Evolutionary conservation across 139 green algal species (phyloP).

Genomic region (Asterochloris erici): DNA sequence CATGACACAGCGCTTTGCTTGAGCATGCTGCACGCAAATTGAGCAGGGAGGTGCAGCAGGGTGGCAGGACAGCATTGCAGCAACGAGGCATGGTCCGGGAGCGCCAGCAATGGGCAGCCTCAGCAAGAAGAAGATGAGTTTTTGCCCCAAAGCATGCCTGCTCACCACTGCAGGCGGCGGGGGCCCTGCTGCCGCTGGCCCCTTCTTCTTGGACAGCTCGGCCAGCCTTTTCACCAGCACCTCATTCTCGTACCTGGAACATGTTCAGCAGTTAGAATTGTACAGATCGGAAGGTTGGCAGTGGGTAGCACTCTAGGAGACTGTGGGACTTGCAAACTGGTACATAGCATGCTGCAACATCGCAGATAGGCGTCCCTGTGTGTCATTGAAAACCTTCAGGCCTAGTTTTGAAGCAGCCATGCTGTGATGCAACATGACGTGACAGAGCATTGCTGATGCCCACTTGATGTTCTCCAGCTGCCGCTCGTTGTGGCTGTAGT

Average conservation of each 20-base stretch:
- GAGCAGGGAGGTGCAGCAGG: too few relatives aligned
- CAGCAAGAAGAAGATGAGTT: too few relatives aligned
- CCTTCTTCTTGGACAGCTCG: too few relatives aligned
- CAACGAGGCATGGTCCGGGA: too few relatives aligned
- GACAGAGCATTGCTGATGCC: not conserved
- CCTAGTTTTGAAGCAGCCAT: slow-evolving; percentile 1
- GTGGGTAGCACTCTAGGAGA: not conserved
- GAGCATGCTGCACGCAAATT: not conserved
- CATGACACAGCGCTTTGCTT: not conserved
- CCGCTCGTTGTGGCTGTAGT: slow-evolving; percentile 12
- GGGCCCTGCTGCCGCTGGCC: too few relatives aligned
- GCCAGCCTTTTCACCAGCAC: too few relatives aligned
- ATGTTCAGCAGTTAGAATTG: not conserved
- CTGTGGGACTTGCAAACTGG: not conserved
- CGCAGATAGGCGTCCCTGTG: not conserved
- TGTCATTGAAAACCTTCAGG: not conserved
- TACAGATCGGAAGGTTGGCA: too few relatives aligned
- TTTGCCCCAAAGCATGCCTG: too few relatives aligned
- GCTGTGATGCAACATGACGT: slow-evolving; percentile 6
- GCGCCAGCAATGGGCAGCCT: too few relatives aligned
- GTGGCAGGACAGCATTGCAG: too few relatives aligned
- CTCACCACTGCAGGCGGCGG: too few relatives aligned
- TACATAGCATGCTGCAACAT: not conserved
- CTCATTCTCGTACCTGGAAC: too few relatives aligned
- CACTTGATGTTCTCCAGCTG: slow-evolving; percentile 9